Conservation (phyloP, 208 protist genomes). For the Leptomonas pyrrhocoris region DNA sequence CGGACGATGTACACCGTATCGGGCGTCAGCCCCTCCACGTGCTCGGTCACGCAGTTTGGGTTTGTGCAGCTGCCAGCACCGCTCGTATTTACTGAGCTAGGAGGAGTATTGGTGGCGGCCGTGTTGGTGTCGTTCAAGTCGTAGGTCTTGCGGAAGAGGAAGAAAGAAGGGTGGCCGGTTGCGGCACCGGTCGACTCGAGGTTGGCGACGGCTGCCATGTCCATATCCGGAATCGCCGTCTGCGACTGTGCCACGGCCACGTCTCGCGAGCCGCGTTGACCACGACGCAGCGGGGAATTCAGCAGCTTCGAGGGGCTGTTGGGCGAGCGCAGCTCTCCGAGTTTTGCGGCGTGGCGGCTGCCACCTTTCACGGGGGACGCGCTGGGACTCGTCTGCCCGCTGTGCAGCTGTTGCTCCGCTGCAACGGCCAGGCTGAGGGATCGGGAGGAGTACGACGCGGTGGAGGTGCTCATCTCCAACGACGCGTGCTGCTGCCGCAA, state of each 20-base stretch:
- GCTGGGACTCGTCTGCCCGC: neutral
- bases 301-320: neutral
- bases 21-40: conserved; percentile 41
- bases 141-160: conserved; percentile 31
- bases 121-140: conserved; percentile 21
- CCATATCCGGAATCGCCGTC: conserved; percentile 53
- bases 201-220: conserved; percentile 23
- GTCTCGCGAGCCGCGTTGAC: conserved; percentile 11
- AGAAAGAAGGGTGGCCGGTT: conserved; percentile 8
- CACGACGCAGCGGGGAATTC: neutral
- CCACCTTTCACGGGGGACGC: neutral
- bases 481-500: conserved; percentile 17
- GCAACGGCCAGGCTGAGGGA: conserved; percentile 7
- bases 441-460: conserved; percentile 15
- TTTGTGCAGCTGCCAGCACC: neutral
- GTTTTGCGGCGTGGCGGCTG: neutral
- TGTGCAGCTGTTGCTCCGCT: neutral
- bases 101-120: neutral
- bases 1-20: conserved; percentile 71
- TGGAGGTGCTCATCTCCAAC: conserved; percentile 23
- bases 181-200: neutral
- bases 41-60: conserved; percentile 26
- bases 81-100: neutral
- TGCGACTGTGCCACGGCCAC: neutral
- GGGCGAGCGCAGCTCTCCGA: neutral